phyloP scores from a whole-genome alignment of 208 protist species.

The Blastocrithidia nonstop region DNA sequence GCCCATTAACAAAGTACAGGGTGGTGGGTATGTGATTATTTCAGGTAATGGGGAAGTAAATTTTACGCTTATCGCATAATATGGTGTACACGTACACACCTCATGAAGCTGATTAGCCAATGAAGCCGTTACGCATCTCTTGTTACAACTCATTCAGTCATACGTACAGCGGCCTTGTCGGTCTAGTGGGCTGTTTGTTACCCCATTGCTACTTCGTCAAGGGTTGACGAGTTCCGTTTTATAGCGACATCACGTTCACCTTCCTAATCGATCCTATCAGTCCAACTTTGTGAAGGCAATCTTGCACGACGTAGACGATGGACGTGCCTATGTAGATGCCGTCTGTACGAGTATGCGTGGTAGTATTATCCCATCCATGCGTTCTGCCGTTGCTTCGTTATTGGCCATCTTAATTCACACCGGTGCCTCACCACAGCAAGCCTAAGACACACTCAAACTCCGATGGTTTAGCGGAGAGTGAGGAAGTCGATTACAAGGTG shows the following conservation, averaged over 20 bases:
- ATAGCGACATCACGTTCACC: constrained; percentile 20
- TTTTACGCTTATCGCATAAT: constrained; percentile 58
- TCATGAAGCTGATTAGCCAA: no score
- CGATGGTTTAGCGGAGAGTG: constrained; percentile 82
- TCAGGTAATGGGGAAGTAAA: constrained; percentile 47
- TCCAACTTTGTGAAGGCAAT: constrained; percentile 29
- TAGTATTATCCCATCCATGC: constrained; percentile 58
- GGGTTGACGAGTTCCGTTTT: constrained; percentile 44
- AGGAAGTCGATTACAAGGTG: constrained; percentile 62
- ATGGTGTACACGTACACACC: constrained; percentile 34
- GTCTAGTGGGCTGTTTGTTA: constrained; percentile 15
- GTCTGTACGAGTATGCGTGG: constrained; percentile 54
- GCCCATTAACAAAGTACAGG: no score
- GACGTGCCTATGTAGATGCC: constrained; percentile 43
- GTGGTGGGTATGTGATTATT: constrained; percentile 37
- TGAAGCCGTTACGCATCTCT: no score
- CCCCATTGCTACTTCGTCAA: constrained; percentile 43
- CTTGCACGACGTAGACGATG: constrained; percentile 33
- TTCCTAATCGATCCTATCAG: constrained; percentile 14
- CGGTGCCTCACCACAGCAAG: constrained; percentile 37
- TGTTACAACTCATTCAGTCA: no score
- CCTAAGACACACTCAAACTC: constrained; percentile 68
- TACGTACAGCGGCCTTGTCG: no score
- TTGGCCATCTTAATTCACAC: constrained; percentile 70
- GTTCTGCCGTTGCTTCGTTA: constrained; percentile 62